Conservation (phyloP, 2,329 filamentous ascomycete genomes). For the Penicillium nordicum region DNA sequence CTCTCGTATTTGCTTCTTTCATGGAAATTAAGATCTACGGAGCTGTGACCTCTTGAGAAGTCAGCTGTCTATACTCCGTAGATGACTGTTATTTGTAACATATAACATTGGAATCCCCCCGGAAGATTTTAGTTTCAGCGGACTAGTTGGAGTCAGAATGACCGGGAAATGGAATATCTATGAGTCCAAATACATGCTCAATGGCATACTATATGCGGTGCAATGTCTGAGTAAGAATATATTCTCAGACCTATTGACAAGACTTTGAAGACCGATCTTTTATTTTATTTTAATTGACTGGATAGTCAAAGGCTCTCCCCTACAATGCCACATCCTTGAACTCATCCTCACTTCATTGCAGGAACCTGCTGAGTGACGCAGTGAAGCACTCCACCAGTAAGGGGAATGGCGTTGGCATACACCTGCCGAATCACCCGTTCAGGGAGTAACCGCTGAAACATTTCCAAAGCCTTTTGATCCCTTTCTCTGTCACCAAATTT, state of each 20-base stretch:
- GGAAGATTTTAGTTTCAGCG: neutral
- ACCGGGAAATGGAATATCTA: neutral
- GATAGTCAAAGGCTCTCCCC: neutral
- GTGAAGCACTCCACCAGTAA: slow-evolving; percentile 30
- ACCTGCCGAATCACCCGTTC: slow-evolving; percentile 26
- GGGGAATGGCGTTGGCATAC: slow-evolving; percentile 24
- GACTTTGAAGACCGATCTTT: neutral
- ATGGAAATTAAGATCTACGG: no score
- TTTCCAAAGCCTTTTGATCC: slow-evolving; percentile 23
- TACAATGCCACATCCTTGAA: neutral
- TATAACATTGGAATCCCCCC: neutral
- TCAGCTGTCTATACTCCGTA: neutral
- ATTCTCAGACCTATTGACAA: neutral
- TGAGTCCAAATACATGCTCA: neutral
- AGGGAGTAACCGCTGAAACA: slow-evolving; percentile 21
- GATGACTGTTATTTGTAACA: neutral
- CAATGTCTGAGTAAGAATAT: neutral
- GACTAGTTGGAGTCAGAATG: neutral
- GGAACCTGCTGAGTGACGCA: slow-evolving; percentile 30
- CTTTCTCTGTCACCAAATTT: slow-evolving; percentile 24
- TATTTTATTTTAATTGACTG: neutral
- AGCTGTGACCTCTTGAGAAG: neutral
- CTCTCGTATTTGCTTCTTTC: neutral
- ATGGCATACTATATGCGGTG: neutral
- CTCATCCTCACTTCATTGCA: neutral